Evolutionary conservation across 768 basidiomycete genomes (phyloP).

Genomic region (Hericium rajendrae): DNA sequence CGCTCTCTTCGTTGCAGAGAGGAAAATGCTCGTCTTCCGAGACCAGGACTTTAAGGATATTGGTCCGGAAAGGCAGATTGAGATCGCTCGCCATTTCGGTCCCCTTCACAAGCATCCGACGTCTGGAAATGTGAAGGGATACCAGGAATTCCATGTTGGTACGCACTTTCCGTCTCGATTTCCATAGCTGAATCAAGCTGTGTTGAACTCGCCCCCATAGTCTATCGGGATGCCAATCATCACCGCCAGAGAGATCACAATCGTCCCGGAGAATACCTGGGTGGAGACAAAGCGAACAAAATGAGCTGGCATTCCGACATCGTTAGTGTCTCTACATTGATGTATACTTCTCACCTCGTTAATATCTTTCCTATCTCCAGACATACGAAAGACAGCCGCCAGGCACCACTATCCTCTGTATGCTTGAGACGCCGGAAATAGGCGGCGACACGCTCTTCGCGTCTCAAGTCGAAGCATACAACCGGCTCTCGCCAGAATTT

Average conservation of each 20-base stretch:
- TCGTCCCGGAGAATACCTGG: conserved; percentile 26
- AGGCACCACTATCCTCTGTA: conserved; percentile 63
- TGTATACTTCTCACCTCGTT: not conserved
- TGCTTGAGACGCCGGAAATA: conserved; percentile 59
- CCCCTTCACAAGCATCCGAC: conserved; percentile 22
- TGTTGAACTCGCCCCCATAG: conserved; percentile 16
- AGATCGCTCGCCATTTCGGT: conserved; percentile 29
- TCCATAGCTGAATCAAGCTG: not conserved
- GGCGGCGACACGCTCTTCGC: conserved; percentile 27
- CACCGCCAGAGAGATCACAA: conserved; percentile 17
- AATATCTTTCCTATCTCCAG: not conserved
- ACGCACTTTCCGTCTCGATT: not conserved
- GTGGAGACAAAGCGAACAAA: conserved; percentile 29
- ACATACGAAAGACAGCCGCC: conserved; percentile 78
- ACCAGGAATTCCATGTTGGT: conserved; percentile 52
- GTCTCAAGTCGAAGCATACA: conserved; percentile 46
- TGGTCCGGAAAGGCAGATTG: conserved; percentile 41
- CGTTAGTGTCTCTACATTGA: conserved; percentile 11
- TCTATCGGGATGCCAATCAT: conserved; percentile 40
- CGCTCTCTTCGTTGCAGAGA: conserved; percentile 33
- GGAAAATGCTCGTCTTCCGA: conserved; percentile 46
- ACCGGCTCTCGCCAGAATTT: conserved; percentile 47
- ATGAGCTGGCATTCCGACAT: conserved; percentile 70
- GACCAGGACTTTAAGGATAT: conserved; percentile 56
- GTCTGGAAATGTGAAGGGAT: conserved; percentile 45